phyloP scores from a whole-genome alignment of 2,329 filamentous ascomycete species.

The Phaeosphaeria sp. region DNA sequence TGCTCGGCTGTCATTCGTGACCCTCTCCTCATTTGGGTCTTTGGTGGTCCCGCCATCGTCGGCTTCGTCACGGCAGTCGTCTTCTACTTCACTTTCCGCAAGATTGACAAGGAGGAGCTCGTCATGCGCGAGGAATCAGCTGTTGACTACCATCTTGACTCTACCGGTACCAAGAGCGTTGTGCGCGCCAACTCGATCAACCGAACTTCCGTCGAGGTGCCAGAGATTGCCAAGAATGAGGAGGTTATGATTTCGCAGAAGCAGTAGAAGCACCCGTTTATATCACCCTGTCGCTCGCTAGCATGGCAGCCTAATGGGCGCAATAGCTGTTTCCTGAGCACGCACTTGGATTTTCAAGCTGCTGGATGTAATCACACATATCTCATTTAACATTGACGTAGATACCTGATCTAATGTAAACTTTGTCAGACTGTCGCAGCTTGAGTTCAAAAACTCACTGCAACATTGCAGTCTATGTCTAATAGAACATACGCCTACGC shows the following conservation, averaged over 20 bases:
- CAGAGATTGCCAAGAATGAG: not conserved
- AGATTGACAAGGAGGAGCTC: conserved; percentile 2
- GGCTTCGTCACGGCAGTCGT: not conserved
- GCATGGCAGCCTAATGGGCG: not conserved
- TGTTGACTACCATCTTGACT: conserved; percentile 1
- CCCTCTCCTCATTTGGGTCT: conserved; percentile 2
- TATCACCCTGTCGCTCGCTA: not conserved
- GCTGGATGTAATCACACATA: not conserved
- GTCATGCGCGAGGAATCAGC: not conserved
- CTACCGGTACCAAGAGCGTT: not conserved
- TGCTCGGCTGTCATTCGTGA: conserved; percentile 4
- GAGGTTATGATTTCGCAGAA: conserved; percentile 6
- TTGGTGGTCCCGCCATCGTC: conserved; percentile 2
- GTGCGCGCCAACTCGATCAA: conserved; percentile 1
- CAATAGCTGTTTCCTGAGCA: not conserved
- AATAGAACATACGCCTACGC: too few species aligned
- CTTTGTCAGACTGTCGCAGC: not conserved
- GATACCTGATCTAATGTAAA: not conserved
- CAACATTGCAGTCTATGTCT: too few species aligned
- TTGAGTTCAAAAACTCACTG: too few species aligned
- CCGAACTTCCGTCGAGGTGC: not conserved
- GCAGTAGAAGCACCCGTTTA: not conserved
- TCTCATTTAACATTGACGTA: not conserved
- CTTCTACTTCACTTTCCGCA: conserved; percentile 2
- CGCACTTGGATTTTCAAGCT: not conserved